Evolutionary conservation across 176 grass and related monocot species (phyloP), one percentile per base, ranked within the genome.

Genomic region (Eleusine coracana): DNA sequence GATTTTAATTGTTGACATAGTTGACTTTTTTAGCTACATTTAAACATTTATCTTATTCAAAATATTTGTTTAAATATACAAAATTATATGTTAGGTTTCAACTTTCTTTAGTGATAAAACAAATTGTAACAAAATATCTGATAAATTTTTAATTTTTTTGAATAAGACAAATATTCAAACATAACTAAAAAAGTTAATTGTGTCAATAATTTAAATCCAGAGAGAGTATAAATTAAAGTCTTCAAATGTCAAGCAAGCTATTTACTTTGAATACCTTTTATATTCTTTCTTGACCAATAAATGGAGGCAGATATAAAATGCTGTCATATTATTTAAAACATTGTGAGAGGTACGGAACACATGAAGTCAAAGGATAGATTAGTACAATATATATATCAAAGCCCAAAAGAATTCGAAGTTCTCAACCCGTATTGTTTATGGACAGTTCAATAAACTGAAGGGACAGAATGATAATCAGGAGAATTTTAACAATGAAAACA

Each of bases 321-420:
- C 29, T 67, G 38, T 67, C 61, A 31, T 38, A 34, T 79, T 61
- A 54, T 54, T 39, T 25, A 3, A 64, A 72, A 6, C 38, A 6
- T 42, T 31, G 69, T 3, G 4, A 77, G 55, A 77, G 55, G 55
- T 44, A 71, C 36, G 7, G 27, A 51, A 7, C 20, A 29, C 36
- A 40, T 66, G 8, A 66, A 20, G 78, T 87, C 85, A 81, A 81
- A 50, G 18, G 74, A 63, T 3, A 60, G 20, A 61, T 49, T 21
- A 25, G 1, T 86, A 68, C 13, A 56, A 68, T 59, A n/a, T n/a
- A n/a, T n/a, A n/a, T n/a, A 75, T 40, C 8, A 68, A 67, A 48
- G 40, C 5, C 27, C n/a, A 15, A 17, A 41, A 27, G 41, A 76
- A 51, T 27, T 76, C 6, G 40, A 70, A n/a, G 21, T 76, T 82